Evolutionary conservation across 441 rosid species (phyloP), one percentile per base, ranked within the genome.

Genomic region (Manihot esculenta): DNA sequence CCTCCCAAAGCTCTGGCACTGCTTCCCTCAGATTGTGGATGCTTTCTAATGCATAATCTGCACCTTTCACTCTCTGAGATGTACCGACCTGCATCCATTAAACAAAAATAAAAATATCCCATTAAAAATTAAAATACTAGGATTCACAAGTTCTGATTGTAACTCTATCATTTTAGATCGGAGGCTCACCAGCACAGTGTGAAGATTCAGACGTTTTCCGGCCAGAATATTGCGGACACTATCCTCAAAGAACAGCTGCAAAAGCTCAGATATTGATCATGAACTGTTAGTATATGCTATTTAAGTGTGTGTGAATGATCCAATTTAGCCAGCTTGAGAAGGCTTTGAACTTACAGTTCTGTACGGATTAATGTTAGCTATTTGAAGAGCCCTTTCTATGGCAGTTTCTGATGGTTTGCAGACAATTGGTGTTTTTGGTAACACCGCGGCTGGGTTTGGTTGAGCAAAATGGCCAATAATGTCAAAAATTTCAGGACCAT

Each of bases 11-110:
- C 68, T 90, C 88, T 24, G 99, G 96, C 59, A 92, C 54, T 41
- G 99, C 99, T 75, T 89, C 93, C 83, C 86, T 87, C 70, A 94
- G 71, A 81, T 94, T 92, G 78, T 94, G 99, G 66, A 94, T 89
- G 79, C 88, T 94, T 74, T 94, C 99, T 44, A 94, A 75, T 27
- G 94, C 93, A 76, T 85, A 92, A 73, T 94, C 99, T 61, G 98
- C 94, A 1, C 97, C 99, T 83, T 89, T 89, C 13, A 81, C 83
- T 81, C 89, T 90, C 66, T 82, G 90, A 15, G 97, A 88, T 45
- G 72, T 82, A 58, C 99, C 97, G 60, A 94, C 87, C 98, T 94
- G 80, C 76, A 71, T 5, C 18, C 33, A 56, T 51, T 20, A 44
- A 10, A 44, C 14, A 13, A 2, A 7, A 44, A 44, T 1, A 44